Evolutionary conservation across 371 early-diverging fungal genomes (phyloP).

Genomic region (Gilbertella persicaria): DNA sequence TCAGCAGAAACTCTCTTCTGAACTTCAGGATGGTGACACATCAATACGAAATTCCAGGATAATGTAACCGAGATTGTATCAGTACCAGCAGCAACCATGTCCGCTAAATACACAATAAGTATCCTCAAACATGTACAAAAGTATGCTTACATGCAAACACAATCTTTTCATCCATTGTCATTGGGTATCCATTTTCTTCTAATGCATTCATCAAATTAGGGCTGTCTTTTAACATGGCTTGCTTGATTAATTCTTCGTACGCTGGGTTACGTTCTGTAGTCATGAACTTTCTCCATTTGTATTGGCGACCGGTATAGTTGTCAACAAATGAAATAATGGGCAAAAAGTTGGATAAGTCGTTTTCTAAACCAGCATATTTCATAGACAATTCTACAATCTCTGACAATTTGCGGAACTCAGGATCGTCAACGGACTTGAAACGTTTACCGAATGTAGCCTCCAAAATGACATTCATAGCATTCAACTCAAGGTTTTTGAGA

Average conservation of each 20-base stretch:
- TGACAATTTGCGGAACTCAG: constrained; percentile 4
- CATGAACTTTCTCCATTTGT: constrained; percentile 2
- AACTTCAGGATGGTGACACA: constrained; percentile 11
- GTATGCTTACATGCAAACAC: constrained; percentile 5
- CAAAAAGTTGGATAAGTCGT: constrained; percentile 9
- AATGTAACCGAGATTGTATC: neutral
- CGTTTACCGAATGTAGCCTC: constrained; percentile 1
- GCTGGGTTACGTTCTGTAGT: neutral
- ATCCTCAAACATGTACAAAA: neutral
- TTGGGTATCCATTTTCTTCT: neutral
- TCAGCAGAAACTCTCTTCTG: constrained; percentile 7
- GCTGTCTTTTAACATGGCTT: constrained; percentile 1
- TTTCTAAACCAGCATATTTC: constrained; percentile 1
- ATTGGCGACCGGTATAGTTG: constrained; percentile 4
- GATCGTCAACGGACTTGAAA: neutral
- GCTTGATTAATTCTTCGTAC: neutral
- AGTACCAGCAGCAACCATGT: neutral
- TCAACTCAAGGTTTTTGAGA: constrained; percentile 2
- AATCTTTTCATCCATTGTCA: neutral
- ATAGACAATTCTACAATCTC: neutral
- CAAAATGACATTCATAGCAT: constrained; percentile 12
- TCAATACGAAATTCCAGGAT: constrained; percentile 9
- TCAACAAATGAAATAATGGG: constrained; percentile 3
- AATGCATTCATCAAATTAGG: constrained; percentile 6
- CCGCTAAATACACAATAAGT: neutral